Base-by-base conservation (phyloP, 2,329 filamentous ascomycete species). In the Ascochyta pisi region DNA sequence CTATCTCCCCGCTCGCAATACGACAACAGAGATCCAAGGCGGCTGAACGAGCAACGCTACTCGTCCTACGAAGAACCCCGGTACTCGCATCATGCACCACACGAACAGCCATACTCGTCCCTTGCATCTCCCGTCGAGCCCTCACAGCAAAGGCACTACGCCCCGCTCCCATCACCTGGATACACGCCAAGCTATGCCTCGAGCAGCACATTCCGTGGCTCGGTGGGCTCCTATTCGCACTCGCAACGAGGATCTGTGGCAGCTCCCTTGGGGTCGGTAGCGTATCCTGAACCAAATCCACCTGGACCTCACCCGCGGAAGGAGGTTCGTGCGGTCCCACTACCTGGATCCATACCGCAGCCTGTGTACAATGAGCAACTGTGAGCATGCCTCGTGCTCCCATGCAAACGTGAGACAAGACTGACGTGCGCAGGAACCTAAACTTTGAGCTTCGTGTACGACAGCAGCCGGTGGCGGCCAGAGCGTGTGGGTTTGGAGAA, bases 401-500 rank as follows among this genome's bases (percentile, higher is more conserved):
- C 22, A 63, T 58, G n/a, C 49, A 62, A 56, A 54, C 62, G 45
- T 44, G 33, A 52, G 59, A 52, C 49, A 61, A 61, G 48, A 43
- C 68, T 73, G 44, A 74, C 62, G 42, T 6, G 41, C 41, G 24
- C 57, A 75, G 73, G 39, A 73, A 75, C 53, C 64, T 75, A 37
- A 74, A 76, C 50, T 82, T 81, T 65, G 74, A 76, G 44, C 82
- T 91, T 53, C 78, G 74, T 40, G 85, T 94, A 59, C 87, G 91
- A 45, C 91, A 95, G 73, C 90, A 94, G 68, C 91, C 91, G 8
- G 81, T 86, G 16, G 90, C 90, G 1, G 91, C 91, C 49, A 83
- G 91, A 64, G 90, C 90, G 38, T 95, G 91, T 67, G 91, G 91
- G 1, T 94, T 92, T 71, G 91, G 91, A 57, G 91, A 94, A 75